Percentiles rank a stretch among this genome's conserved stretches.
These are phyloP conservation scores for Canavalia ensiformis DNA, from an alignment of 306 rosid species.

Conservation along the genomic window DNA sequence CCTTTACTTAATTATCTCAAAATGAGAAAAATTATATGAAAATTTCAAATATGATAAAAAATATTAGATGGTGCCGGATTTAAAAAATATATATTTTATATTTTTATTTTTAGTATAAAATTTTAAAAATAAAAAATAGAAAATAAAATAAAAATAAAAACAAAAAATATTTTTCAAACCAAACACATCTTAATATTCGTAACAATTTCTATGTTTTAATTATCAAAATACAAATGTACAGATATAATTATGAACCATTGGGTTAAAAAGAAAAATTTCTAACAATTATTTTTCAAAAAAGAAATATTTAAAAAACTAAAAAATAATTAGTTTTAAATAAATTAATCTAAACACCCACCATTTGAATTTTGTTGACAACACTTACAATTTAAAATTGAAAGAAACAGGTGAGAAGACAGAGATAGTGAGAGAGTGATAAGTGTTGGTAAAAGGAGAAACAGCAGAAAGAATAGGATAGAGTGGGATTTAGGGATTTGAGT, in stretches of 20 bases:
- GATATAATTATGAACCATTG: not conserved
- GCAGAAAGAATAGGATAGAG: not conserved
- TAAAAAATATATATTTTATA: too few species aligned
- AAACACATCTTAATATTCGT: too few species aligned
- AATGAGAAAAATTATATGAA: not conserved
- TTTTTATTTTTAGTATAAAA: too few species aligned
- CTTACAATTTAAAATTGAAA: conserved; percentile 12
- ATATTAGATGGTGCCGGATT: too few species aligned
- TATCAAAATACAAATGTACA: not conserved
- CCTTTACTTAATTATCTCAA: not conserved
- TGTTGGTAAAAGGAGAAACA: conserved; percentile 39
- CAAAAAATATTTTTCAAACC: too few species aligned
- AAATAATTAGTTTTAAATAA: too few species aligned
- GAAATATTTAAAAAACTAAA: not conserved
- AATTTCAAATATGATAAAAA: not conserved
- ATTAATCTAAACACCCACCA: not conserved
- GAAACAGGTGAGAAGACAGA: not conserved
- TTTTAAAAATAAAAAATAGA: too few species aligned
- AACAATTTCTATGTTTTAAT: not conserved
- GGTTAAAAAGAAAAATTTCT: not conserved
- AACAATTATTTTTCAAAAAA: not conserved
- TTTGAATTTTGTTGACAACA: not conserved
- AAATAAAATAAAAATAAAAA: too few species aligned
- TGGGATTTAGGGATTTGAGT: not conserved
- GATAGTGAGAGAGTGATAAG: conserved; percentile 10